Evolutionary conservation across 2,329 filamentous ascomycete genomes (phyloP), one percentile per base, ranked within the genome.

Genomic region (Dactylellina haptotyla): DNA sequence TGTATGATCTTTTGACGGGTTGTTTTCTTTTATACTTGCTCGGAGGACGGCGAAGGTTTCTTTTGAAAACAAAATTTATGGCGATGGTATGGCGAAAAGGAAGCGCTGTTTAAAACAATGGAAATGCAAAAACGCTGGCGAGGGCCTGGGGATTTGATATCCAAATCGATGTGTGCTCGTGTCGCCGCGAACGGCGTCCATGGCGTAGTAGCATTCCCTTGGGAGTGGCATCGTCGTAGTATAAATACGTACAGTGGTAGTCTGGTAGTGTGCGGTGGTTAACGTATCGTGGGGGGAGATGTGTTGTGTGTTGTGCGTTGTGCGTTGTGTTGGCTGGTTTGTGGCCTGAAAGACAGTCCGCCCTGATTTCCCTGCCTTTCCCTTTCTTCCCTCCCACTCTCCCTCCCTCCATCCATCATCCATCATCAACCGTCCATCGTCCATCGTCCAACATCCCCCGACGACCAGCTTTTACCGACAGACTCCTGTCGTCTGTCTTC

Each of bases 401-500:
- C 30, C 56, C 25, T 28, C 26, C 32, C 30, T 56, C 30, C 30
- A 34, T 48, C 25, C 63, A 50, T 39, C 61, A 12, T 28, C 28
- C 26, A 45, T 37, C 61, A 48, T 16, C 34, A 64, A 23, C 48
- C 41, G 25, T 32, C 53, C 61, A 48, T 16, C 34, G 56, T 25
- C 48, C 41, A 37, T 32, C 53, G 14, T 8, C 53, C 2, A 48
- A 18, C 41, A 61, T n/a, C 45, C 23, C 25, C 37, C 18, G 45
- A 12, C 39, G 41, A n/a, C 28, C 41, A 51, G 10, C 50, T 3
- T 16, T n/a, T 30, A 51, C n/a, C 57, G n/a, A 20, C 2, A 16
- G 9, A 25, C 58, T 61, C 41, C 69, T 69, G 45, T 75, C 56
- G 39, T 45, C 59, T 64, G 10, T 28, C 46, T 57, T 53, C 39